A percentile compares a stretch with the other conserved stretches of the same genome.
These are phyloP conservation scores for Fusarium hainanense DNA, from an alignment of 2,329 filamentous ascomycete genomes.

Conservation along the genomic window DNA sequence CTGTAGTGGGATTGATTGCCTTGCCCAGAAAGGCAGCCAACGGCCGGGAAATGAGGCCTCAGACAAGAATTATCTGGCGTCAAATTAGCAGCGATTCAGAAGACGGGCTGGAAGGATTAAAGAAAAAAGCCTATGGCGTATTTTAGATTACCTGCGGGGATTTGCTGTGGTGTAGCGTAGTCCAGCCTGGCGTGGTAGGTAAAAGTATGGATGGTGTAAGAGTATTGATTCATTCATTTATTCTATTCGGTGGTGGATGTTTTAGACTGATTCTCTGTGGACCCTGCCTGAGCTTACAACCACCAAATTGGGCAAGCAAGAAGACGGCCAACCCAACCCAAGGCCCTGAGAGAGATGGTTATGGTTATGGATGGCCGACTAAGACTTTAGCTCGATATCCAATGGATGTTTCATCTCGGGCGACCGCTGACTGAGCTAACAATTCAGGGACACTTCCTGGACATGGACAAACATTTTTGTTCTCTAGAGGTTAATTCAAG, in stretches of 20 bases:
- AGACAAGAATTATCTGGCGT: not conserved
- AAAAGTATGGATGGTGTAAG: slow-evolving; percentile 13
- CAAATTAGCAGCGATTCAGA: slow-evolving; percentile 20
- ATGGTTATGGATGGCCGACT: not conserved
- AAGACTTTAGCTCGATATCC: not conserved
- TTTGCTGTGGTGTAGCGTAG: slow-evolving; percentile 21
- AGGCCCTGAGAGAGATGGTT: not conserved
- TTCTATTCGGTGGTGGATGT: slow-evolving; percentile 24
- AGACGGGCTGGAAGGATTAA: slow-evolving; percentile 10
- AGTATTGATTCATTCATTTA: slow-evolving; percentile 25
- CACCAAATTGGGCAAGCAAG: slow-evolving; percentile 1
- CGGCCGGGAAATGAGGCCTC: slow-evolving; percentile 16
- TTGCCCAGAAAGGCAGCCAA: slow-evolving; percentile 9
- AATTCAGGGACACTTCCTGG: slow-evolving; percentile 15
- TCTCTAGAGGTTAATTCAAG: slow-evolving; percentile 5
- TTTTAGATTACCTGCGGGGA: slow-evolving; percentile 27
- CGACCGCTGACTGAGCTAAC: slow-evolving; percentile 4
- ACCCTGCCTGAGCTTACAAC: slow-evolving; percentile 9
- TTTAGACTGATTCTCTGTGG: slow-evolving; percentile 31
- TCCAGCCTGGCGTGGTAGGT: slow-evolving; percentile 9
- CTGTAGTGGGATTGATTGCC: not conserved
- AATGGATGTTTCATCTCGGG: slow-evolving; percentile 16
- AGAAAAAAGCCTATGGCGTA: slow-evolving; percentile 8
- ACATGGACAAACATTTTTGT: not conserved
- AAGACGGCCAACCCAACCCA: not conserved